Evolutionary conservation across 2,329 filamentous ascomycete species (phyloP).

Genomic region (Clonostachys solani): DNA sequence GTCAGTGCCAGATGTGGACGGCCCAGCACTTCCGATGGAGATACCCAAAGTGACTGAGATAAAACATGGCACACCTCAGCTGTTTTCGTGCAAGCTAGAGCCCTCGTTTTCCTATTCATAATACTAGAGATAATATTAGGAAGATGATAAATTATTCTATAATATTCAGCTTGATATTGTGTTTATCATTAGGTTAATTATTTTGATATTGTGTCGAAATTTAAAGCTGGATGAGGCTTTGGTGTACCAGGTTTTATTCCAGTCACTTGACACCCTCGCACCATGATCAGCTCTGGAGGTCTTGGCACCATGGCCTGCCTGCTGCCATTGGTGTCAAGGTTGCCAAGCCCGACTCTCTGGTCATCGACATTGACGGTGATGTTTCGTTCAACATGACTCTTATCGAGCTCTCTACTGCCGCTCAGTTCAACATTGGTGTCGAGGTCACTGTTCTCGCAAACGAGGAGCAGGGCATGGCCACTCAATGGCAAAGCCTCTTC

Average conservation of each 20-base stretch:
- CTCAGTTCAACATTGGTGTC: constrained; percentile 94
- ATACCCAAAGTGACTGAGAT: too few relatives aligned
- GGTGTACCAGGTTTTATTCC: too few relatives aligned
- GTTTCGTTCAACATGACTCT: constrained; percentile 99
- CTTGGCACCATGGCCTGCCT: constrained; percentile 82
- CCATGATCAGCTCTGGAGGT: constrained; percentile 95
- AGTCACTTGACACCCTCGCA: constrained; percentile 77
- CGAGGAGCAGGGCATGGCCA: constrained; percentile 98
- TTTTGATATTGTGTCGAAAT: too few relatives aligned
- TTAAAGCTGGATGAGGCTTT: too few relatives aligned
- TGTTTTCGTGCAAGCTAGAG: too few relatives aligned
- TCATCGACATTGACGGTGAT: constrained; percentile 95
- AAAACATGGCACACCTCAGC: too few relatives aligned
- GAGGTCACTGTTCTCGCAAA: constrained; percentile 95
- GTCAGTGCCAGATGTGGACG: constrained; percentile 97
- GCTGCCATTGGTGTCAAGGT: constrained; percentile 96
- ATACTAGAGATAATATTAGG: too few relatives aligned
- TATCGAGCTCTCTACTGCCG: constrained; percentile 87
- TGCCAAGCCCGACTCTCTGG: constrained; percentile 67
- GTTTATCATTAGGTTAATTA: too few relatives aligned
- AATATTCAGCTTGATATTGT: too few relatives aligned
- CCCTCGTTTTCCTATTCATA: too few relatives aligned
- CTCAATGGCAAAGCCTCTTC: constrained; percentile 97
- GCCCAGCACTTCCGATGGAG: constrained; percentile 97
- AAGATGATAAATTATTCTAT: too few relatives aligned